These are phyloP conservation scores for Nannochloropsis oceanica DNA, from an alignment of 108 stramenopile genomes.

Conservation along the genomic window DNA sequence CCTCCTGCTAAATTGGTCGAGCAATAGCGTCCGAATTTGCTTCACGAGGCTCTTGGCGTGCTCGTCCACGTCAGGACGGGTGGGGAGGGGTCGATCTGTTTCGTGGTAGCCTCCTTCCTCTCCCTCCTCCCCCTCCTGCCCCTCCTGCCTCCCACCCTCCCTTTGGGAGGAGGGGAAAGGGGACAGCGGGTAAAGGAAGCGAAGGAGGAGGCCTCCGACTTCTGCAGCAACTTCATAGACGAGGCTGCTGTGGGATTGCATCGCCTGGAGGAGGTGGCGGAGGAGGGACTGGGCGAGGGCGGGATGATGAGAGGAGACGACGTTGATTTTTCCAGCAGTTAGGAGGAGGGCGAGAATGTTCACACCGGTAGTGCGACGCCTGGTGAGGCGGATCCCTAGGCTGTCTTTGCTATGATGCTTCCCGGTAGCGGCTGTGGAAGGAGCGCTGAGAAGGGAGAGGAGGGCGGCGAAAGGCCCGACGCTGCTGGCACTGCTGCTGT, in stretches of 20 bases:
- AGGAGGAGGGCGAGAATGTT: neutral
- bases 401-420: neutral
- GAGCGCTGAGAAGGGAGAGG: neutral
- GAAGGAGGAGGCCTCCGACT: neutral
- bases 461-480: neutral
- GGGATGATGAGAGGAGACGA: neutral
- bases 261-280: neutral
- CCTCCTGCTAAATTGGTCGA: neutral
- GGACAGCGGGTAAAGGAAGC: neutral
- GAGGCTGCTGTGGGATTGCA: neutral
- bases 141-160: neutral
- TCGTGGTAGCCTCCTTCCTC: neutral
- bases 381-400: neutral
- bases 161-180: neutral
- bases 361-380: neutral
- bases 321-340: neutral
- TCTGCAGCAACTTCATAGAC: neutral
- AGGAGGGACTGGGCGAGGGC: neutral
- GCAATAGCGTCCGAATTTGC: neutral
- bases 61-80: neutral
- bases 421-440: neutral
- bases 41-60: neutral
- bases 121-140: neutral
- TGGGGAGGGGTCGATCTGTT: neutral
- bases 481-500: too few relatives aligned